Base-by-base conservation (phyloP, 768 basidiomycete species). In the Grammothele lineata region DNA sequence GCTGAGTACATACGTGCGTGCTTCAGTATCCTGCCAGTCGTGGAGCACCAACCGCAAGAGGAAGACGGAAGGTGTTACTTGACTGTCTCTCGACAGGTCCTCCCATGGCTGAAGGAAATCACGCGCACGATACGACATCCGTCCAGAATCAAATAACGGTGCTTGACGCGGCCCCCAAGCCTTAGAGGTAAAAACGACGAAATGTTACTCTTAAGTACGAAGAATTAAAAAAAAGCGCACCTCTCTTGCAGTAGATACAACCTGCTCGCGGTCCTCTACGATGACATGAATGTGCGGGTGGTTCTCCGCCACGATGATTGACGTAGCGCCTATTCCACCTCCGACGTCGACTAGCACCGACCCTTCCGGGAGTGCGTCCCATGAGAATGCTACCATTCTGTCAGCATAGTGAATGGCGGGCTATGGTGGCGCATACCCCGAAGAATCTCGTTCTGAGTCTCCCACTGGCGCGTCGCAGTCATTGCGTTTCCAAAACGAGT, bases 1-100 rank as follows among this genome's bases (percentile, higher is more conserved):
- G n/a, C n/a, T n/a, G 22, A 4, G 8, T 10, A 41, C 47, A 25
- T 35, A 53, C 46, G 33, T 40, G 21, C 33, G 43, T 4, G 27
- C 38, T 32, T 53, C 47, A 4, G 40, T 24, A 22, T 52, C 50
- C 8, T 40, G 45, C 87, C 87, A 89, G 57, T 91, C 87, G 55
- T 91, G 87, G 26, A 85, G 69, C 32, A 88, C 76, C 17, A 82
- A 80, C 18, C 87, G 78, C 24, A 88, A 68, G 27, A 89, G 68
- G 59, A 82, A 91, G 6, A 87, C 78, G 0, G 45, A 10, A 4
- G 50, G 45, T 5, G 36, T 5, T 3, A 22, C 44, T 4, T 37
- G 23, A 3, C 65, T 3, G 87, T 67, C 45, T n/a, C n/a, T n/a
- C 67, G 74, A 25, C 12, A 21, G 33, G 4, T 69, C 62, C 5